Evolutionary conservation across 2,329 filamentous ascomycete species (phyloP).

Genomic region (Verticillium dahliae): DNA sequence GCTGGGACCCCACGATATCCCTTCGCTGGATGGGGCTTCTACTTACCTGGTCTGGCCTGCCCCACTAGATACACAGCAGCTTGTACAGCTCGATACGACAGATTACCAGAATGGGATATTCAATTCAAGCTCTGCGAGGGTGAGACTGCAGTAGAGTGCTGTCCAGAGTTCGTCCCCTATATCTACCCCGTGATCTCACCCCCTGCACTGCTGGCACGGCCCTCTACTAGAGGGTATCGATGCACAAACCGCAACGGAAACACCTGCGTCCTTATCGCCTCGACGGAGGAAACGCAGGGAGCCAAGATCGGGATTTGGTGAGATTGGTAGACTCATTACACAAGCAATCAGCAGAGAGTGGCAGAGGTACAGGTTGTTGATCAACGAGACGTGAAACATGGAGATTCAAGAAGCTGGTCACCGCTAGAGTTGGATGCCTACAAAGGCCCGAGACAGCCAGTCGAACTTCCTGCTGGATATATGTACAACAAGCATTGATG

Average conservation of each 20-base stretch:
- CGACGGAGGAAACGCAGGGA: neutral
- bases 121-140: constrained; percentile 17
- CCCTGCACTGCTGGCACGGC: neutral
- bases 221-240: neutral
- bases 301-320: no score
- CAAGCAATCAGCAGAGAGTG: no score
- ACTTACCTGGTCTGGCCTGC: constrained; percentile 25
- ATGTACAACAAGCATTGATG: no score
- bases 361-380: no score
- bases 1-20: constrained; percentile 9
- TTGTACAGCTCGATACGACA: constrained; percentile 20
- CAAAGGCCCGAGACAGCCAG: no score
- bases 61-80: constrained; percentile 22
- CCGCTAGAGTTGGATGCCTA: no score
- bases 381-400: no score
- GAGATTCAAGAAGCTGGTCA: no score
- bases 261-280: constrained; percentile 6
- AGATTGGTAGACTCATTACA: no score
- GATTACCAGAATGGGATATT: constrained; percentile 15
- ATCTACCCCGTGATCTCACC: neutral
- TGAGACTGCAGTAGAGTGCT: constrained; percentile 26
- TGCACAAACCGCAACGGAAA: constrained; percentile 7
- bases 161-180: constrained; percentile 18
- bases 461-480: no score
- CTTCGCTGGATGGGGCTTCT: constrained; percentile 25